Base-by-base conservation (phyloP, 1,139 yeast species). In the Kodamaea sp. region DNA sequence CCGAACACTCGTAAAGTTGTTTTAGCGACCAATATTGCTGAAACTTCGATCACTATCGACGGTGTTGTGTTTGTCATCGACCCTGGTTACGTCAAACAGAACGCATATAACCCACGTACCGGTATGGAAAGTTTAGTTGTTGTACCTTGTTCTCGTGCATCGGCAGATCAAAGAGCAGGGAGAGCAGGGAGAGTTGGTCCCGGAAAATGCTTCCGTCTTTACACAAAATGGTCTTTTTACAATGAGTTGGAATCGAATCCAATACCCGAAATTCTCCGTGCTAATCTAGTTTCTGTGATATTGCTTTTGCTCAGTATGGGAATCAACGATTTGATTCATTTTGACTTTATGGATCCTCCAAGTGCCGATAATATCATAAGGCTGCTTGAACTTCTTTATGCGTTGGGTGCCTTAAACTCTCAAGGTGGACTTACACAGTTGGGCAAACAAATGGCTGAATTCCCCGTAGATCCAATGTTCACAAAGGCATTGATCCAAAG, bases 131-230 rank as follows among this genome's bases (percentile, higher is more conserved):
- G 88, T 42, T 70, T 94, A 44, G 83, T 84, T 9, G 89, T 88
- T 1, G 79, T 79, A 0, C 92, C 96, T 0, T 88, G 96, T 48
- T 90, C 97, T 0, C 75, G 84, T 45, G 98, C 98, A 0, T 87
- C 95, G 27, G 97, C 97, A 0, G 90, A 89, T 48, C 99, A 92
- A 63, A 68, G 99, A 45, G 94, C 96, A 1, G 98, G 98, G 41
- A 78, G 98, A 63, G 98, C 97, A 0, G 98, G 98, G 6, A 81
- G 98, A 67, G 86, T 89, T 5, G 96, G 96, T 0, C 95, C 97
- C 0, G 98, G 98, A 0, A 89, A 88, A 57, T 92, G 98, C 57
- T 94, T 83, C 57, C 63, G 98, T 35, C 65, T 94, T 22, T 92
- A 77, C 56, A 90, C 98, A 0, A 89, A 87, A 57, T 81, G 92